A percentile compares a stretch with the other conserved stretches of the same genome.
Evolutionary conservation across 2,329 filamentous ascomycete species (phyloP).

Genomic region (Tolypocladium pustulatum): DNA sequence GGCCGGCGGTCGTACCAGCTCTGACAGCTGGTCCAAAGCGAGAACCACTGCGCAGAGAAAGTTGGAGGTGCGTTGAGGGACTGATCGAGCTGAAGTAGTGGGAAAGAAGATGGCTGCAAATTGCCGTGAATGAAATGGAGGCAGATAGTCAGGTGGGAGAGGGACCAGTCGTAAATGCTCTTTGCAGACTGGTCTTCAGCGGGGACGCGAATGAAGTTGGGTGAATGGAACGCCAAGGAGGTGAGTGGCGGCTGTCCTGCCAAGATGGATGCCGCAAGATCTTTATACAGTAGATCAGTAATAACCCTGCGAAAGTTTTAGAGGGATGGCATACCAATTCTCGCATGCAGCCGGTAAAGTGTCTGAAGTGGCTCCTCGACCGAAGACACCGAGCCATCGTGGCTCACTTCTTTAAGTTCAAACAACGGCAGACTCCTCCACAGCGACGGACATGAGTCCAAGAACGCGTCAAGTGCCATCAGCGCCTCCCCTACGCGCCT

Average conservation of each 20-base stretch:
- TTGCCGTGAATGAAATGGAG: neutral
- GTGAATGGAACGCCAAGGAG: neutral
- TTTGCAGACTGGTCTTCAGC: neutral
- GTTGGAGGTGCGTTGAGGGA: neutral
- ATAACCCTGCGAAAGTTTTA: too few species aligned
- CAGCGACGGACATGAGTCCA: constrained; percentile 5
- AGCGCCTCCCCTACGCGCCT: constrained; percentile 2
- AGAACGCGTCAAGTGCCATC: constrained; percentile 1
- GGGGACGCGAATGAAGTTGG: neutral
- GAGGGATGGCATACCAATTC: neutral
- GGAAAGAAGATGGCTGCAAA: neutral
- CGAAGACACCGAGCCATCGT: neutral
- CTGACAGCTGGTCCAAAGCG: neutral
- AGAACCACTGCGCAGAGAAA: neutral
- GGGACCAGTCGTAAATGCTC: neutral
- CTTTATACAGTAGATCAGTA: neutral
- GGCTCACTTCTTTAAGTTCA: neutral
- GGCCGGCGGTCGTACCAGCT: neutral
- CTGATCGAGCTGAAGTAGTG: neutral
- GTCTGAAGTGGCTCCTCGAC: neutral
- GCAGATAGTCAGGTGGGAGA: neutral
- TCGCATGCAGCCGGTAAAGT: neutral
- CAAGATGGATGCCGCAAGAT: neutral
- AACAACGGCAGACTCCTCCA: neutral
- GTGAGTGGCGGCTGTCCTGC: neutral